phyloP scores from a whole-genome alignment of 2,329 filamentous ascomycete species.

The Aulographum hederae region DNA sequence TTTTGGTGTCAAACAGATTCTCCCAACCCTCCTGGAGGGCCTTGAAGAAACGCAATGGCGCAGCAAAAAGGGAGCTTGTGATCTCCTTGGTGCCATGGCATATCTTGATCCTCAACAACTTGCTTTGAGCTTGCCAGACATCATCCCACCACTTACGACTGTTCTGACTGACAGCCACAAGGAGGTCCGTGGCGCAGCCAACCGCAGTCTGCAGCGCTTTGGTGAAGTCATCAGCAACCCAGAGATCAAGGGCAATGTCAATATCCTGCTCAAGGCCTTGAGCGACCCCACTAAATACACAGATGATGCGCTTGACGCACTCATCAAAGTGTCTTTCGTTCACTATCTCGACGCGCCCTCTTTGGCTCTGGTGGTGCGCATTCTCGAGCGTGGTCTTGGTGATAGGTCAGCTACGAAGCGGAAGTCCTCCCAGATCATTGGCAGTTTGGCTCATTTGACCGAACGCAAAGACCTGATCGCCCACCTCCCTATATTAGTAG shows the following conservation, averaged over 20 bases:
- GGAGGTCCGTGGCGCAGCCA: constrained; percentile 80
- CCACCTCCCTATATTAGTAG: constrained; percentile 81
- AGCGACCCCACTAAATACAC: constrained; percentile 97
- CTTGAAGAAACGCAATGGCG: constrained; percentile 94
- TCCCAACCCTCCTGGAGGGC: constrained; percentile 79
- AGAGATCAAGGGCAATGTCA: constrained; percentile 84
- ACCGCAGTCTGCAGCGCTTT: constrained; percentile 91
- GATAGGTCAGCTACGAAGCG: constrained; percentile 90
- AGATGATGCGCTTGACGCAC: constrained; percentile 75
- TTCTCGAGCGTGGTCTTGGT: constrained; percentile 77
- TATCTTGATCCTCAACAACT: constrained; percentile 94
- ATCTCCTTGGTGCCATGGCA: constrained; percentile 93
- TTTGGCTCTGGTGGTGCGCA: constrained; percentile 82
- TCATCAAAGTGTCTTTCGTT: constrained; percentile 97
- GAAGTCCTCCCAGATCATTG: constrained; percentile 94
- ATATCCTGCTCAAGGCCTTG: constrained; percentile 82
- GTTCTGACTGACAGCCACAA: constrained; percentile 97
- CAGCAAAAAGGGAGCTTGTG: constrained; percentile 95
- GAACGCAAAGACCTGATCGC: constrained; percentile 86
- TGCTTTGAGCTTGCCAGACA: constrained; percentile 78
- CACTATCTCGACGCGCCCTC: constrained; percentile 98
- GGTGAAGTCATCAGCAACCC: constrained; percentile 97
- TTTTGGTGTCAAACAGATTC: constrained; percentile 84
- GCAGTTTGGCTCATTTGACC: constrained; percentile 88
- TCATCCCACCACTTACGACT: constrained; percentile 85